Evolutionary conservation across 805 yeast species (phyloP), one percentile per base, ranked within the genome.

Genomic region (Cyberlindnera suaveolens): DNA sequence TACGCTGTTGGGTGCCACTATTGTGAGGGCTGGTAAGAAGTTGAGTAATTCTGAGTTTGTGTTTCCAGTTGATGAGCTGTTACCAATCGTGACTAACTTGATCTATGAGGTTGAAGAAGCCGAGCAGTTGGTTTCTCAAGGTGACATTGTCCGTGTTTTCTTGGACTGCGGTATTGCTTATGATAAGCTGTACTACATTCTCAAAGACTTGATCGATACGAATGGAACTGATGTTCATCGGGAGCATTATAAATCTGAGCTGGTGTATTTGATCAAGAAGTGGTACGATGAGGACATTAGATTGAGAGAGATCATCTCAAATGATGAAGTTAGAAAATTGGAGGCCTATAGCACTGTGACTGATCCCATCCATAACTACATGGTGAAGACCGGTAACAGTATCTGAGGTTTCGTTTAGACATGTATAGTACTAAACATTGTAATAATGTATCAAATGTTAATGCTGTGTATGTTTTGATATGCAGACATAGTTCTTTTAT

Each of bases 1-100:
- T 18, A 57, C 53, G 9, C 33, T 52, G n/a, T 30, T 57, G 41
- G 44, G 52, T 11, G 42, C 51, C 16, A 51, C 57, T 40, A 41
- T 68, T 36, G 53, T 68, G 8, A 58, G 64, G 15, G 63, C 83
- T 41, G 96, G 96, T 1, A 69, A 76, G 45, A 77, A 76, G 57
- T 68, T 88, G 39, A 70, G 77, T 41, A 74, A 75, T 19, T 78
- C 85, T 34, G 96, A 88, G 53, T 72, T 78, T 55, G 84, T 89
- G 4, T 88, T 90, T 68, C 95, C 96, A 16, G 71, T 85, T 6
- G 77, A 77, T 49, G 81, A 78, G 43, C 68, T 90, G 38, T 68
- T 87, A 51, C 82, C 85, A 45, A 68, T 83, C 47, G 66, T 86
- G 38, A 71, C 82, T 50, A 76, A 75, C 50, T 26, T 46, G 35